Base-by-base conservation (phyloP, 805 yeast species). In the Yarrowia keelungensis region DNA sequence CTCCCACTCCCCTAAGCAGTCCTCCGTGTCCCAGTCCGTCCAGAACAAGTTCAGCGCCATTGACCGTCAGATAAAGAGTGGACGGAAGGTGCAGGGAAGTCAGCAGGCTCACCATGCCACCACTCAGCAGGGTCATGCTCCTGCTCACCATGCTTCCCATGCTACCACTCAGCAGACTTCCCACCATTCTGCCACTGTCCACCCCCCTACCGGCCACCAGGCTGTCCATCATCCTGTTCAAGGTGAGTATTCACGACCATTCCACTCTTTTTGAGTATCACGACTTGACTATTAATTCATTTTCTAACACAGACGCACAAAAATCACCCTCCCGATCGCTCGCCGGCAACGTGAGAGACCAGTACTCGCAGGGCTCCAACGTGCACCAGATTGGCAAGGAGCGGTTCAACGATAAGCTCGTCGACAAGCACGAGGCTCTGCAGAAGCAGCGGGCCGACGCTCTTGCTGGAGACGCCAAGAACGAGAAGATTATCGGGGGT, bases 321-420 rank as follows among this genome's bases (percentile, higher is more conserved):
- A 53, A 38, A 14, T 41, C 62, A 5, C 62, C 62, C 7, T 56
- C 62, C 9, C 3, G 62, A 41, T 56, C 62, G 10, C 62, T 56
- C 5, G 62, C 62, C 2, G 62, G 62, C 8, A 56, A 56, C 47
- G 62, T 56, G 9, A 15, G 62, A 26, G 62, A 56, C 46, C 62
- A 56, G 42, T 51, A 51, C 43, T 51, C 50, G 50, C 0, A 45
- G 8, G 49, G 49, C 9, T 8, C 39, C 32, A 45, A 59, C 14
- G 65, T 59, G 19, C 51, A 43, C 39, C 65, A 59, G 51, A 59
- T 59, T 16, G 65, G 65, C 50, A 59, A 59, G 65, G 65, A 59
- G 16, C 51, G 65, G 8, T 59, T 59, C 51, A 12, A 35, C 35
- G 65, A 59, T 2, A 43, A 45, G 35, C 39, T 59, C 19, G 65